A percentile compares a stretch with the other conserved stretches of the same genome.
Conservation (phyloP, 805 yeast genomes). For the Peterozyma toletana region DNA sequence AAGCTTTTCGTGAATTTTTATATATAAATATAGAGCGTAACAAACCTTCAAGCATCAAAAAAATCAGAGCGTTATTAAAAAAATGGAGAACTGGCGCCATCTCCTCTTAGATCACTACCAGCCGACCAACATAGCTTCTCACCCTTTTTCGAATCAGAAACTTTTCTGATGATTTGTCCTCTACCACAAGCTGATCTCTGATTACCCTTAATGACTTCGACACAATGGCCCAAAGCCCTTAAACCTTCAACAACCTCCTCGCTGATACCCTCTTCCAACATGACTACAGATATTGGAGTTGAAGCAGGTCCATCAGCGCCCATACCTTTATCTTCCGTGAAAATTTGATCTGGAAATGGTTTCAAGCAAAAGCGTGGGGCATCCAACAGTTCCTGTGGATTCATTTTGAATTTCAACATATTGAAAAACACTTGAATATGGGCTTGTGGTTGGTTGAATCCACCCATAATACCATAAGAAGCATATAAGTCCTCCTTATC, state of each 20-base stretch:
- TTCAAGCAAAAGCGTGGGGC: constrained; percentile 65
- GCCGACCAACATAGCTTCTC: constrained; percentile 48
- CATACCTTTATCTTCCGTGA: constrained; percentile 39
- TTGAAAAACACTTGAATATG: constrained; percentile 74
- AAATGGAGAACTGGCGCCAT: constrained; percentile 66
- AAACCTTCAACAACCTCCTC: constrained; percentile 38
- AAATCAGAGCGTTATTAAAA: constrained; percentile 13
- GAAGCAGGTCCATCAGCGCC: constrained; percentile 64
- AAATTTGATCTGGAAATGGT: constrained; percentile 37
- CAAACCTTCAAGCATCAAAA: too few relatives aligned
- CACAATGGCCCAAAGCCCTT: constrained; percentile 49
- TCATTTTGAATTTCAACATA: constrained; percentile 50
- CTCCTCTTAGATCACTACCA: constrained; percentile 82
- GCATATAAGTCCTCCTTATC: constrained; percentile 48
- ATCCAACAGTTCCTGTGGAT: constrained; percentile 70
- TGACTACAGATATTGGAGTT: constrained; percentile 50
- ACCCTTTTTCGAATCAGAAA: constrained; percentile 15
- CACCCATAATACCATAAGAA: constrained; percentile 81
- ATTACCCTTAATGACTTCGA: constrained; percentile 32
- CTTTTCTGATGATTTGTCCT: constrained; percentile 64
- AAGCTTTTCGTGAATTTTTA: too few relatives aligned
- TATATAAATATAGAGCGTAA: too few relatives aligned
- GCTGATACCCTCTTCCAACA: constrained; percentile 60
- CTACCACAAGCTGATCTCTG: constrained; percentile 40
- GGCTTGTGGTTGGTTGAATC: constrained; percentile 81